Evolutionary conservation across 148 eudicot genomes (phyloP), one percentile per base, ranked within the genome.

Genomic region (Rhododendron kiyosumense): DNA sequence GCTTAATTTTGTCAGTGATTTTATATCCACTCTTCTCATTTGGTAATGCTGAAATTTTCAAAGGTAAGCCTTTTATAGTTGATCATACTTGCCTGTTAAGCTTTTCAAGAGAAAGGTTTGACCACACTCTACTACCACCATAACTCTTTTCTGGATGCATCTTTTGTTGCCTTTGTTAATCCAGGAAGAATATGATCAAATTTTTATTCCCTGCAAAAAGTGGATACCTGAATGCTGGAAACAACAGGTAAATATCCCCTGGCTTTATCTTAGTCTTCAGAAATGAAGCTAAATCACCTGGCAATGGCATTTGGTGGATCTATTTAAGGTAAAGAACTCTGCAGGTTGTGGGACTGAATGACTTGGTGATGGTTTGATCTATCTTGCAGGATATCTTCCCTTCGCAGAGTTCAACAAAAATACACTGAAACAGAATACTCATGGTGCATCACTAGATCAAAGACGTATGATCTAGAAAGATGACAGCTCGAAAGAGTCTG

Each of bases 401-500:
- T 84, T 30, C 61, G 13, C 28, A 88, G 49, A 85, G 79, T 51
- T 90, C 15, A 84, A 26, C 75, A 86, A 82, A 48, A 61, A 52
- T 20, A 17, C 46, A 63, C 30, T 43, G 82, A 85, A 85, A 85
- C 34, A 18, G 41, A 78, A 38, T 38, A 22, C 8, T 41, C 82
- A 32, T 15, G 6, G 18, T 13, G 18, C 81, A 51, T 85, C 17
- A 32, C 38, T 12, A 49, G 77, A 87, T 86, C 76, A 54, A 24
- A 83, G n/a, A 87, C 84, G 3, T 54, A 79, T 34, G 91, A 89
- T 82, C 92, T 88, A 54, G 91, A 90, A 4, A 91, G 79, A 2
- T 90, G 93, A 28, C 92, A 91, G 84, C 88, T 88, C 18, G 88
- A 88, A 81, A 90, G 91, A 26, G 85, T 82, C 85, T 88, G 90